Base-by-base conservation (phyloP, 1,284 basidiomycete genomes). In the Rhodotorula sp. region DNA sequence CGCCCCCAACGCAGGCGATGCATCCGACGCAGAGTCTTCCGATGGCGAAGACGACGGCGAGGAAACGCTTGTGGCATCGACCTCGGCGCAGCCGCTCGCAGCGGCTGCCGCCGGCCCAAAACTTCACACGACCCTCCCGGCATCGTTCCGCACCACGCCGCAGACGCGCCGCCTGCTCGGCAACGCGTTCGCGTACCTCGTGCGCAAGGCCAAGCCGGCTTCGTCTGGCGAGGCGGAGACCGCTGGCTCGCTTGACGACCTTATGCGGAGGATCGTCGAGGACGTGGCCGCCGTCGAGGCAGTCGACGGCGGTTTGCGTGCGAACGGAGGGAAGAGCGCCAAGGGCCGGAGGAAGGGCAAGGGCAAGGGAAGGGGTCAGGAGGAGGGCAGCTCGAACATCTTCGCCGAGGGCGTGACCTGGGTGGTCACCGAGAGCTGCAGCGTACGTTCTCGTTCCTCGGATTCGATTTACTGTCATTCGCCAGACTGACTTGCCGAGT, bases 101-200 rank as follows among this genome's bases (percentile, higher is more conserved):
- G 55, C 8, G 3, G 53, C 62, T 13, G 25, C 53, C 14, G 25
- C 34, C 12, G 16, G 46, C 7, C 14, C 61, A 13, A 48, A 34
- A 25, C 57, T 60, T 7, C 46, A 67, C 49, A 50, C 58, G 1
- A 60, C 64, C 41, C 62, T 70, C 1, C 72, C 73, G 0, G 42
- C 54, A 25, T 57, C 65, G 45, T 75, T 76, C 55, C 73, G 75
- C 34, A 78, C 77, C 17, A 77, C 74, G 1, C 78, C 77, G 12
- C 77, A 78, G 46, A 77, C 78, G 0, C 75, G 77, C 23, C 72
- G 73, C 13, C 72, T 79, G 0, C 68, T 79, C n/a, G 77, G 72
- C 34, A 76, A 73, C 50, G 67, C 77, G 21, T 78, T 79, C 64
- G 70, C 77, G 10, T 77, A 70, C 71, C 70, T 79, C 61, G 73